A percentile compares a stretch with the other conserved stretches of the same genome.
Conservation (phyloP, 257 asterid species). For the Solanum appendiculatum region DNA sequence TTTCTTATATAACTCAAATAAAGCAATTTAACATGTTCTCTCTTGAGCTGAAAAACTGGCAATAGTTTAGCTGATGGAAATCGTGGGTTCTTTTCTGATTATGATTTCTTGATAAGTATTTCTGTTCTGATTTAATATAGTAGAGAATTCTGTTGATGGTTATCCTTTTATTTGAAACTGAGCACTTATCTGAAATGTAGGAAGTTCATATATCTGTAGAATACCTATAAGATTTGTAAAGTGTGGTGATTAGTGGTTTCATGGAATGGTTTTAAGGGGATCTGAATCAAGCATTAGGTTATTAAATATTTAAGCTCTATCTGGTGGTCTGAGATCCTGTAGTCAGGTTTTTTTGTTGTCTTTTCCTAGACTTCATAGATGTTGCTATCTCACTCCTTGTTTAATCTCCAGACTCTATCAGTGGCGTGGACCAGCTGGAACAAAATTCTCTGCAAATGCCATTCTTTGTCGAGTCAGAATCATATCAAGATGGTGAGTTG, state of each 20-base stretch:
- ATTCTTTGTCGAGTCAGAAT: slow-evolving; percentile 45
- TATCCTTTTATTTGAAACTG: neutral
- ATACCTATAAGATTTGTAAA: neutral
- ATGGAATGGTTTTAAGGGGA: neutral
- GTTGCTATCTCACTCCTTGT: neutral
- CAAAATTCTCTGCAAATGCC: slow-evolving; percentile 41
- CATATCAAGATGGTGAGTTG: slow-evolving; percentile 55
- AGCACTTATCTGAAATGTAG: neutral
- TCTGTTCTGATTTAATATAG: neutral
- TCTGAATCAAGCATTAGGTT: neutral
- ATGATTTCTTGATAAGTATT: neutral
- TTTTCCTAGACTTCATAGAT: neutral
- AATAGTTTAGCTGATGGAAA: slow-evolving; percentile 30
- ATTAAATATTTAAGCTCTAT: neutral
- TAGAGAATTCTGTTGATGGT: neutral
- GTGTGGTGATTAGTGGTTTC: neutral
- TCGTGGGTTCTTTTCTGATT: slow-evolving; percentile 31
- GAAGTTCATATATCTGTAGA: neutral
- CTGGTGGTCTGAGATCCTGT: neutral
- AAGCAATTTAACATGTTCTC: too few species aligned
- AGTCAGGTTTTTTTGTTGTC: neutral
- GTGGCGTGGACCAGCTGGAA: slow-evolving; percentile 55
- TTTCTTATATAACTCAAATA: too few species aligned
- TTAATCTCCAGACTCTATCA: slow-evolving; percentile 39
- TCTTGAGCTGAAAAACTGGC: too few species aligned